phyloP scores from a whole-genome alignment of 164 flowering plant species.

The Litsea cubeba region DNA sequence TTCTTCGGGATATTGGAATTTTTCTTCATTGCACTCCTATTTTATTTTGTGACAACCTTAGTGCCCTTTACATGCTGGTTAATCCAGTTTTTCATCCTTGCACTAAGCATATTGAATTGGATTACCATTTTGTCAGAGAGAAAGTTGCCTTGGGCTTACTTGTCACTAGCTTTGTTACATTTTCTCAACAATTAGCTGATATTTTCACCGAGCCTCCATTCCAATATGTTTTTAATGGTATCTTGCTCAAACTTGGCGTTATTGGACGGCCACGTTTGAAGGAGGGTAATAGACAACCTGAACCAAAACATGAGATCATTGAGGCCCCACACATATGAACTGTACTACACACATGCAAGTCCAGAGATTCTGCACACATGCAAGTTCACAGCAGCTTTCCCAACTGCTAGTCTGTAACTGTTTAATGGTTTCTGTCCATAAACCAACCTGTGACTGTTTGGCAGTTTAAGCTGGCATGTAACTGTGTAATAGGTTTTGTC shows the following conservation, averaged over 20 bases:
- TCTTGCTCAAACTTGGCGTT: background rate
- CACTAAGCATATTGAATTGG: background rate
- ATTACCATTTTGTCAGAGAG: background rate
- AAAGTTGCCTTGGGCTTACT: background rate
- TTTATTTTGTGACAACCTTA: background rate
- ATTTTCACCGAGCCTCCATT: background rate
- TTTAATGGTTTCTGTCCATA: too few relatives aligned
- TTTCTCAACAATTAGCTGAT: background rate
- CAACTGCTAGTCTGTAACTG: too few relatives aligned
- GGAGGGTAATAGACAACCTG: background rate
- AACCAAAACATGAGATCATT: too few relatives aligned
- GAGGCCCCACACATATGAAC: too few relatives aligned
- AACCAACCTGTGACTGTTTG: too few relatives aligned
- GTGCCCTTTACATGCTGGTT: background rate
- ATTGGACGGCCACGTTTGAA: background rate
- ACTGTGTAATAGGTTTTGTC: too few relatives aligned
- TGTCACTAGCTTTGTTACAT: background rate
- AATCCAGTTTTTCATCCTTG: background rate
- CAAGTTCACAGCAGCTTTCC: too few relatives aligned
- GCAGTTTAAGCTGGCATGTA: too few relatives aligned
- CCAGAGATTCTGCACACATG: too few relatives aligned
- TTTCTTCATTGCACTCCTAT: background rate
- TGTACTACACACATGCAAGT: too few relatives aligned
- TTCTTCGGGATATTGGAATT: background rate
- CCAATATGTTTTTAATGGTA: background rate